Conservation (phyloP, 2,329 filamentous ascomycete genomes). For the Zymoseptoria tritici region DNA sequence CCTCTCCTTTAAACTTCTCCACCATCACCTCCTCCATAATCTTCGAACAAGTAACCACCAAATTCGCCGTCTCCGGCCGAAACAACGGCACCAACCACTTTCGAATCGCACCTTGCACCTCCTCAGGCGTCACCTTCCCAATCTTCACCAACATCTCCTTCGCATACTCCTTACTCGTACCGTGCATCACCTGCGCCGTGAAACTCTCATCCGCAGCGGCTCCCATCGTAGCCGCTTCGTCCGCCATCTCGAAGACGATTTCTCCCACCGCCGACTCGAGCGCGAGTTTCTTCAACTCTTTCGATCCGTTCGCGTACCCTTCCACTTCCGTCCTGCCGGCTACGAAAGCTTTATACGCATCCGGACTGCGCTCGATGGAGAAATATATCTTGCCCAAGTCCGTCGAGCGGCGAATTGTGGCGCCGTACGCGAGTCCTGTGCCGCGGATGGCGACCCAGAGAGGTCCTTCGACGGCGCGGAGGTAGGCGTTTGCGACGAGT, state of each 20-base stretch:
- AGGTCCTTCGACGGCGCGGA: constrained; percentile 88
- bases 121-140: constrained; percentile 63
- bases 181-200: constrained; percentile 69
- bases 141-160: constrained; percentile 70
- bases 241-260: constrained; percentile 78
- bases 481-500: constrained; percentile 81
- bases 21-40: constrained; percentile 76
- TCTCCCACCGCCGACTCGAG: constrained; percentile 86
- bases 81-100: constrained; percentile 76
- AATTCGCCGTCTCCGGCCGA: constrained; percentile 68
- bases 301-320: constrained; percentile 63
- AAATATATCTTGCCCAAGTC: constrained; percentile 77
- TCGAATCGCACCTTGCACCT: constrained; percentile 67
- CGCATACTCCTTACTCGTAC: constrained; percentile 69
- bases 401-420: constrained; percentile 67
- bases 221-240: constrained; percentile 80
- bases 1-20: constrained; percentile 63
- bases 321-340: constrained; percentile 69
- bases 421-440: constrained; percentile 86
- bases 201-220: constrained; percentile 78
- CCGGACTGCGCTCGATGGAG: constrained; percentile 81
- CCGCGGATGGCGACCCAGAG: constrained; percentile 91
- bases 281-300: constrained; percentile 68
- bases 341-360: constrained; percentile 76
- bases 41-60: constrained; percentile 81